Base-by-base conservation (phyloP, 352 stramenopile species). In the Albugo laibachii region DNA sequence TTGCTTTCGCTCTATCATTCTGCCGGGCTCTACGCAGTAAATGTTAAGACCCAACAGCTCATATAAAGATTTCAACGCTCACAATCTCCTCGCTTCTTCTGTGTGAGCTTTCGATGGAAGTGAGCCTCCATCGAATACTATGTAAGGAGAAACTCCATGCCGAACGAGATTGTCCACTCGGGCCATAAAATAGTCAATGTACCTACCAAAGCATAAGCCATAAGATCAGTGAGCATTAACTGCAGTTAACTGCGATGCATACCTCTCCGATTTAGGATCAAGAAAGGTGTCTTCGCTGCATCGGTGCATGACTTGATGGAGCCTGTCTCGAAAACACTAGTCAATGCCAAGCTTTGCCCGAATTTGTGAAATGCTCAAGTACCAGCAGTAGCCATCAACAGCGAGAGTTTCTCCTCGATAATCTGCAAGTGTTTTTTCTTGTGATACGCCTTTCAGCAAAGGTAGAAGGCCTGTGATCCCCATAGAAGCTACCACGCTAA, bases 381-480 rank as follows among this genome's bases (percentile, higher is more conserved):
- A 91, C 77, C 77, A 91, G 63, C 69, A 83, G 60, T 91, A 86
- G 55, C 71, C 74, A 53, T 86, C 74, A 36, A 86, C 75, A 13
- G 74, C 74, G 47, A 86, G 61, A 42, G 74, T 86, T 40, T 67
- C 53, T 43, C 69, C 71, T 19, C 49, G 60, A 58, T 81, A 86
- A 35, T 66, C 42, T 0, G 63, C 55, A 16, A 86, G 63, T 13
- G 50, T 39, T 47, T 76, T 81, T 40, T 57, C 59, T 50, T 73
- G 59, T 3, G 72, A 83, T 59, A 84, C 75, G 55, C 68, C 81
- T 58, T 82, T 81, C 37, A 92, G 78, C 60, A 70, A 64, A 41
- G 62, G 62, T 45, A 71, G 39, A 18, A 71, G 52, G 21, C 58
- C 61, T 31, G 57, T 48, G 45, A 71, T 61, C 13, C 62, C 62